Evolutionary conservation across 805 yeast genomes (phyloP).

Genomic region (Suhomyces sp.): DNA sequence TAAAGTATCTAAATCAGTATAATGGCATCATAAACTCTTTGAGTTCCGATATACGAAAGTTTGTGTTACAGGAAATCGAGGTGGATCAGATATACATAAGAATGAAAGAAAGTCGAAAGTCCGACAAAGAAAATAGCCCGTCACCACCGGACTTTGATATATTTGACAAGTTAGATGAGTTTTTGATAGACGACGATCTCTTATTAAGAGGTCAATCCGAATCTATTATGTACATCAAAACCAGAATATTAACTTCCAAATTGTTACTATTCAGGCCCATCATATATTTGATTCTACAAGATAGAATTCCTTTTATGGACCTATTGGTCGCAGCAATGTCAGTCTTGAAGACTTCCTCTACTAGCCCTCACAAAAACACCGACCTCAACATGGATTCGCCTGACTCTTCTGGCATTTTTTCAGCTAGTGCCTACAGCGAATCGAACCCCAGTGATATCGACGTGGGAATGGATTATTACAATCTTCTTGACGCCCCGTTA

Average conservation of each 20-base stretch:
- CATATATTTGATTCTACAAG: conserved; percentile 29
- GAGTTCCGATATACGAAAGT: conserved; percentile 30
- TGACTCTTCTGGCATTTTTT: conserved; percentile 1
- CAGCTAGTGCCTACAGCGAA: not conserved
- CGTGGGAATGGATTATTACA: conserved; percentile 16
- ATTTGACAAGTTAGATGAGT: conserved; percentile 30
- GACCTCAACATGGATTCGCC: conserved; percentile 3
- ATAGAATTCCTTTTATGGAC: conserved; percentile 24
- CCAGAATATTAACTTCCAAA: conserved; percentile 33
- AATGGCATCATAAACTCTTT: conserved; percentile 37
- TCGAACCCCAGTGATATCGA: conserved; percentile 9
- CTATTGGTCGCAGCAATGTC: conserved; percentile 24
- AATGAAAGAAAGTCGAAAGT: conserved; percentile 20
- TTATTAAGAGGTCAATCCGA: conserved; percentile 34
- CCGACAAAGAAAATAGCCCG: conserved; percentile 10
- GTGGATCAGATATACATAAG: conserved; percentile 27
- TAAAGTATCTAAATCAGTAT: conserved; percentile 34
- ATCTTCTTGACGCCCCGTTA: conserved; percentile 24
- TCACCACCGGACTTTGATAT: conserved; percentile 11
- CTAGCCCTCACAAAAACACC: not conserved
- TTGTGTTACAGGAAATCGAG: conserved; percentile 31
- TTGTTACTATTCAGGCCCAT: conserved; percentile 34
- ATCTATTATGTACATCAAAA: conserved; percentile 36
- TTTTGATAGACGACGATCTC: conserved; percentile 31
- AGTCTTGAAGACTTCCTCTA: conserved; percentile 7